phyloP scores from a whole-genome alignment of 192 early-diverging fungal species.

The Coemansia sp. region DNA sequence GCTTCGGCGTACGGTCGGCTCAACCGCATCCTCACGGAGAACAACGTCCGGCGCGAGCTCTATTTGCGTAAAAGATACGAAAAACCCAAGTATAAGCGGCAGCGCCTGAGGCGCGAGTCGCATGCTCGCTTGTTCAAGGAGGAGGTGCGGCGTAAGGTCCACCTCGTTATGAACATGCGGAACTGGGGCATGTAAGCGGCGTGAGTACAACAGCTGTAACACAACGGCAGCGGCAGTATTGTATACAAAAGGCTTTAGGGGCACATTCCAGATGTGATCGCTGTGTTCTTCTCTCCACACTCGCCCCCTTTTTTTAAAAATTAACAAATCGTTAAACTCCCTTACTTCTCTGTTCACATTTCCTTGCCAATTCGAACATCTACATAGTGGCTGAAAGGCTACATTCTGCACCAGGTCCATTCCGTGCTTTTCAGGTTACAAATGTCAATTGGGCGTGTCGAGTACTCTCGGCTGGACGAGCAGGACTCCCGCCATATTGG shows the following conservation, averaged over 20 bases:
- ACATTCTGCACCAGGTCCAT: not conserved
- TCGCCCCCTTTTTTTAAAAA: not conserved
- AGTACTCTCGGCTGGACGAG: conserved; percentile 5
- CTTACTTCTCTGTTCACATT: too few species aligned
- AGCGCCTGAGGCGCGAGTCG: conserved; percentile 57
- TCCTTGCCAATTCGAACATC: not conserved
- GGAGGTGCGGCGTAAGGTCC: conserved; percentile 62
- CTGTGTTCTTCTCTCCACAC: too few species aligned
- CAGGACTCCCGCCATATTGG: not conserved
- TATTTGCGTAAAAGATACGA: conserved; percentile 60
- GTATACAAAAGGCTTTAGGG: too few species aligned
- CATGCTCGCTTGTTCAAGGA: conserved; percentile 60
- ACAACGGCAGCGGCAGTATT: not conserved
- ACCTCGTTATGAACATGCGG: conserved; percentile 66
- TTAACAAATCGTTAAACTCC: not conserved
- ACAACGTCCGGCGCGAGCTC: conserved; percentile 62
- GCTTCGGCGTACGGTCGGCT: conserved; percentile 58
- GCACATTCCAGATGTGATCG: too few species aligned
- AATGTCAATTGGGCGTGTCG: not conserved
- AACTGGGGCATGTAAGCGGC: conserved; percentile 29
- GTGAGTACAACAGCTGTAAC: not conserved
- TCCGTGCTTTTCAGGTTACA: not conserved
- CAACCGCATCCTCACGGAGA: conserved; percentile 58
- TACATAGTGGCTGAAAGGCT: not conserved
- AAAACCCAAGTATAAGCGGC: conserved; percentile 66